Conservation (phyloP, 352 stramenopile genomes). For the Nothophytophthora sp. region DNA sequence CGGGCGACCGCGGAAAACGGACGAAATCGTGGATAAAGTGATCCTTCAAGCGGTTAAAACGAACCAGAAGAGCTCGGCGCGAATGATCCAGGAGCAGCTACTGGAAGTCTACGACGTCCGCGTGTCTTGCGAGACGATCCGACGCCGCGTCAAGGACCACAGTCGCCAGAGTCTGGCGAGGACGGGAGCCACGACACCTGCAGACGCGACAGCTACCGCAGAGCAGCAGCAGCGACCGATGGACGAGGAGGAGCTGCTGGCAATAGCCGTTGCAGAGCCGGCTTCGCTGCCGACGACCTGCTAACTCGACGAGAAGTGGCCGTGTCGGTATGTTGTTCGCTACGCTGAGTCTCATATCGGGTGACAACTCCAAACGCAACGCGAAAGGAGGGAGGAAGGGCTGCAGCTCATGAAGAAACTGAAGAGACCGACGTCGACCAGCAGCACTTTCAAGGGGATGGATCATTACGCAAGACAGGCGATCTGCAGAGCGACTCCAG, state of each 20-base stretch:
- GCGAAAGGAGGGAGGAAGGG: no score
- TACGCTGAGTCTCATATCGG: no score
- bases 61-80: constrained; percentile 60
- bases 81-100: constrained; percentile 61
- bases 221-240: not conserved
- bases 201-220: not conserved
- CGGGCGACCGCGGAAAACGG: constrained; percentile 61
- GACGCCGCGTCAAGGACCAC: constrained; percentile 64
- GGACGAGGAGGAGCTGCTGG: not conserved
- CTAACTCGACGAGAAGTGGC: constrained; percentile 15
- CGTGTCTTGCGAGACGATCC: constrained; percentile 73
- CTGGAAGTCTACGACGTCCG: constrained; percentile 44
- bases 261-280: not conserved
- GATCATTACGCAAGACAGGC: no score
- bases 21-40: constrained; percentile 64
- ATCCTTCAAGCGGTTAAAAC: constrained; percentile 60
- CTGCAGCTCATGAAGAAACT: no score
- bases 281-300: constrained; percentile 5
- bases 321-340: constrained; percentile 8
- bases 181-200: not conserved
- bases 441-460: no score
- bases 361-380: no score
- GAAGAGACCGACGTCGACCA: no score
- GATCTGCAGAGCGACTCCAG: no score
- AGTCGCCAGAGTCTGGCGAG: constrained; percentile 29